A percentile compares a stretch with the other conserved stretches of the same genome.
Evolutionary conservation across 2,329 filamentous ascomycete genomes (phyloP).

Genomic region (Golovinomyces cichoracearum): DNA sequence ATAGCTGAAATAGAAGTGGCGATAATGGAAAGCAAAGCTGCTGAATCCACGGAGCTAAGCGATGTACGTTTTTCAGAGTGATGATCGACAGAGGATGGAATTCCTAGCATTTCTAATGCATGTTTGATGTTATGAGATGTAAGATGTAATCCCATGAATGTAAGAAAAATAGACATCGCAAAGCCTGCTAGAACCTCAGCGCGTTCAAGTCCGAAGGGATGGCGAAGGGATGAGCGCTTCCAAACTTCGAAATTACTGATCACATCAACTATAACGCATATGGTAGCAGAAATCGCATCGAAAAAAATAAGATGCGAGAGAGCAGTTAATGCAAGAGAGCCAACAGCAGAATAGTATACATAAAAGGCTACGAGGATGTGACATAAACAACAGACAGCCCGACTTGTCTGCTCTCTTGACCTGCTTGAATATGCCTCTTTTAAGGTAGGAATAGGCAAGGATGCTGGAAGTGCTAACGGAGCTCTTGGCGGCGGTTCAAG

Average conservation of each 20-base stretch:
- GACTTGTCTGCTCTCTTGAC: slow-evolving; percentile 59
- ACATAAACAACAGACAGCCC: slow-evolving; percentile 71
- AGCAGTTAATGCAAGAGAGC: slow-evolving; percentile 72
- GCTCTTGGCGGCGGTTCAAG: slow-evolving; percentile 69
- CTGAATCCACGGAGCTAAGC: slow-evolving; percentile 54
- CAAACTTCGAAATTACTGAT: slow-evolving; percentile 94
- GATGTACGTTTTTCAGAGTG: slow-evolving; percentile 41
- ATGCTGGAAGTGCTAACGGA: slow-evolving; percentile 70
- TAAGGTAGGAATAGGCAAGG: slow-evolving; percentile 70
- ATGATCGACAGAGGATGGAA: slow-evolving; percentile 47
- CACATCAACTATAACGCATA: slow-evolving; percentile 81
- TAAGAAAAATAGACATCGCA: slow-evolving; percentile 77
- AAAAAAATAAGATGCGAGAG: slow-evolving; percentile 86
- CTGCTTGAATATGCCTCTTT: slow-evolving; percentile 74
- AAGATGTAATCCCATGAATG: slow-evolving; percentile 94
- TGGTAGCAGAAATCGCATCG: slow-evolving; percentile 70
- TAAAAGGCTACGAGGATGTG: slow-evolving; percentile 63
- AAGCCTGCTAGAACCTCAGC: slow-evolving; percentile 88
- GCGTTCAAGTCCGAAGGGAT: slow-evolving; percentile 80
- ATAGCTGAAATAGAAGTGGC: slow-evolving; percentile 72
- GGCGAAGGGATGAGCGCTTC: slow-evolving; percentile 72
- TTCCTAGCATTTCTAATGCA: slow-evolving; percentile 46
- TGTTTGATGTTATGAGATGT: slow-evolving; percentile 87
- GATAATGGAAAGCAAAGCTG: slow-evolving; percentile 54
- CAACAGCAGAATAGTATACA: slow-evolving; percentile 63